A percentile compares a stretch with the other conserved stretches of the same genome.
These are phyloP conservation scores for Trichoderma gracile DNA, from an alignment of 2,329 filamentous ascomycete species.

Conservation along the genomic window DNA sequence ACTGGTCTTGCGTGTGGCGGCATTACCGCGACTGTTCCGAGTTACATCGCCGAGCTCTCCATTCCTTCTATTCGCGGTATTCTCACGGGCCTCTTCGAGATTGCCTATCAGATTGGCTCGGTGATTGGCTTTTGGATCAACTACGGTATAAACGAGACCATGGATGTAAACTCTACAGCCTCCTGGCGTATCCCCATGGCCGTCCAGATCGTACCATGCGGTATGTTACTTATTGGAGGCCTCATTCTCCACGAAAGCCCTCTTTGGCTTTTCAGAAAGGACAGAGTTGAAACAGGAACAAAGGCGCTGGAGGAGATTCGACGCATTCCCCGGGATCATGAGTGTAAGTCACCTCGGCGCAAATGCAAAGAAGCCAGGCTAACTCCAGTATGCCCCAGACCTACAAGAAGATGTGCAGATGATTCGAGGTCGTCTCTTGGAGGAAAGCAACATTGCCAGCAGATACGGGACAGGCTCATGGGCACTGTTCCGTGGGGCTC, in stretches of 20 bases:
- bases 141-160: constrained; percentile 46
- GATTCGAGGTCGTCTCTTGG: constrained; percentile 42
- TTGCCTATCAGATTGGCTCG: constrained; percentile 56
- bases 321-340: constrained; percentile 44
- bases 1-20: constrained; percentile 60
- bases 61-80: constrained; percentile 59
- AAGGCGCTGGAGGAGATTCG: constrained; percentile 43
- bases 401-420: constrained; percentile 52
- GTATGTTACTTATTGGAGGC: constrained; percentile 46
- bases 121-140: constrained; percentile 56
- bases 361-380: neutral
- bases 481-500: constrained; percentile 28
- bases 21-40: constrained; percentile 59
- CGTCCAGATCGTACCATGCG: constrained; percentile 48
- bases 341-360: constrained; percentile 25
- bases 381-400: constrained; percentile 29
- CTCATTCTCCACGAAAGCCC: constrained; percentile 49
- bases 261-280: constrained; percentile 42
- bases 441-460: constrained; percentile 39
- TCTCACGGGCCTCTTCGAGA: constrained; percentile 54
- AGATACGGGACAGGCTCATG: constrained; percentile 38
- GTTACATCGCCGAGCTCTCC: constrained; percentile 65
- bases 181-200: constrained; percentile 54
- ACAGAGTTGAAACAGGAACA: constrained; percentile 38
- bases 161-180: constrained; percentile 37